Conservation (phyloP, 2,329 filamentous ascomycete genomes). For the Stachybotrys echinatus region DNA sequence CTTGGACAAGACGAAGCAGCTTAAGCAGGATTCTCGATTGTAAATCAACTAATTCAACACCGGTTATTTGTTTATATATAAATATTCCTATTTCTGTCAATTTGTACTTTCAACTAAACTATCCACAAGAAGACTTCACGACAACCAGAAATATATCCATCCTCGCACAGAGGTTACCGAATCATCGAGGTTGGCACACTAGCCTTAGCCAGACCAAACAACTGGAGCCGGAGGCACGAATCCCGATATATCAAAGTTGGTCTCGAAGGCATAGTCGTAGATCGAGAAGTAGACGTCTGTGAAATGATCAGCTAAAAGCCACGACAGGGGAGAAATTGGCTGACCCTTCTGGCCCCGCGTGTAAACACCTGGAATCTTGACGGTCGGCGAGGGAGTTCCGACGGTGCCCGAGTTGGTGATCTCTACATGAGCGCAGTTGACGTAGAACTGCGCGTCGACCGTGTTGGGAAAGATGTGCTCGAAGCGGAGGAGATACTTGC, state of each 20-base stretch:
- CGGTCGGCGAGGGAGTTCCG: neutral
- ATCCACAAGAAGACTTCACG: too few species aligned
- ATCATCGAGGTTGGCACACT: too few species aligned
- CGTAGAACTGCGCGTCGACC: neutral
- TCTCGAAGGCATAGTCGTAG: neutral
- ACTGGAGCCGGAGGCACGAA: neutral
- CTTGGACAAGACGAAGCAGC: constrained; percentile 2
- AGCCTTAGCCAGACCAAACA: neutral
- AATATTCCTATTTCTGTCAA: too few species aligned
- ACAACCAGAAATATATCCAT: too few species aligned
- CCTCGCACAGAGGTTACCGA: too few species aligned
- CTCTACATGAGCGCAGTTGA: neutral
- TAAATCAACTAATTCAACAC: too few species aligned
- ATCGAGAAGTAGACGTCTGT: constrained; percentile 4
- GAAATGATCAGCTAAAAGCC: neutral
- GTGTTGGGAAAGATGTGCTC: neutral
- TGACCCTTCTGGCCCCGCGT: neutral
- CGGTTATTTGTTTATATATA: too few species aligned
- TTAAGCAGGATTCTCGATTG: too few species aligned
- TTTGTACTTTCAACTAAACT: too few species aligned
- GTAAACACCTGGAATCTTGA: constrained; percentile 1
- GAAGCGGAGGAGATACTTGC: neutral
- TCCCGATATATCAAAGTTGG: neutral
- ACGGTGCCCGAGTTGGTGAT: neutral
- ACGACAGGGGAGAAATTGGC: too few species aligned